Evolutionary conservation across 192 early-diverging fungal species (phyloP).

Genomic region (Gryganskiella cystojenkinii): DNA sequence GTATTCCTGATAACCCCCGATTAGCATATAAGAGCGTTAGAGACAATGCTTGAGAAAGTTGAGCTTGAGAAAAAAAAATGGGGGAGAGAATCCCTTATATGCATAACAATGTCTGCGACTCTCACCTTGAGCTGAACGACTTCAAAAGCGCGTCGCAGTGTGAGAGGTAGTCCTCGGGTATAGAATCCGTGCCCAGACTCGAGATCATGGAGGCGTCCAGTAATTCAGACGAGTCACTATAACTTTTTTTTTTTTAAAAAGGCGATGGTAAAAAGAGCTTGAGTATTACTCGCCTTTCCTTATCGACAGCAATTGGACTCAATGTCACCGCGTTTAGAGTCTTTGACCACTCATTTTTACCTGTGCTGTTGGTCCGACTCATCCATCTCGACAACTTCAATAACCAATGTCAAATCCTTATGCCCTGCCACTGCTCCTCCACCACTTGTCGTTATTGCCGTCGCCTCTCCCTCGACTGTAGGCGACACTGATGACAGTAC

Average conservation of each 20-base stretch:
- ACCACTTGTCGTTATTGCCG: background rate
- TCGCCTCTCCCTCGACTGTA: background rate
- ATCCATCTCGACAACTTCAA: slow-evolving; percentile 33
- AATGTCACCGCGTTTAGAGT: background rate
- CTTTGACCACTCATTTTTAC: slow-evolving; percentile 3
- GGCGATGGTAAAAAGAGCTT: background rate
- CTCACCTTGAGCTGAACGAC: slow-evolving; percentile 34
- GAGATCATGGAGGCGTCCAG: slow-evolving; percentile 43
- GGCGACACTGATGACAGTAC: too few species aligned
- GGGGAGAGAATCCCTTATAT: background rate
- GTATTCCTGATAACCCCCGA: slow-evolving; percentile 8
- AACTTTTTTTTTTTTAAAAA: background rate
- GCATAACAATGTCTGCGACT: too few species aligned
- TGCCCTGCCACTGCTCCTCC: background rate
- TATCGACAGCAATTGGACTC: background rate
- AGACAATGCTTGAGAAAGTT: too few species aligned
- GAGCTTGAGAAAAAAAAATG: too few species aligned
- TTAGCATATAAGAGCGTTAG: too few species aligned
- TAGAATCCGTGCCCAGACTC: slow-evolving; percentile 28
- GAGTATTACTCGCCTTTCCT: background rate
- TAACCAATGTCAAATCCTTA: slow-evolving; percentile 40
- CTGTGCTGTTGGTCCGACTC: slow-evolving; percentile 19
- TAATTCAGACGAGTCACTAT: slow-evolving; percentile 36
- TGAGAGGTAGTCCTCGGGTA: slow-evolving; percentile 27
- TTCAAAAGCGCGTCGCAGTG: slow-evolving; percentile 38